These are phyloP conservation scores for Ilex paraguariensis DNA, from an alignment of 305 asterid genomes.

Conservation along the genomic window DNA sequence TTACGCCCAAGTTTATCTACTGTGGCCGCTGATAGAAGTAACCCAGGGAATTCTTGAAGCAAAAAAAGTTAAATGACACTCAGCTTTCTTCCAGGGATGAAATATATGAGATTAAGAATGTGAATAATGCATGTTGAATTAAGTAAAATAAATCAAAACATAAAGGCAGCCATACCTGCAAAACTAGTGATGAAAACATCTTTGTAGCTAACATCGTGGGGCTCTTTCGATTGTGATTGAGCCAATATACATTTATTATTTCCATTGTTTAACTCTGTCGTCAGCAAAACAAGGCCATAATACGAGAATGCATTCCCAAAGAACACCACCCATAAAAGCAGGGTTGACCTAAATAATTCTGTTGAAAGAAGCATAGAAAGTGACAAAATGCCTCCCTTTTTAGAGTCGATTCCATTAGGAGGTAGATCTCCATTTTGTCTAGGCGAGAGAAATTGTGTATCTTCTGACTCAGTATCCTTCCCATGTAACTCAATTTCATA, in stretches of 20 bases:
- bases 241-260: constrained; percentile 29
- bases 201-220: constrained; percentile 42
- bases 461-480: constrained; percentile 32
- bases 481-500: constrained; percentile 36
- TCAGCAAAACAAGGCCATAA: constrained; percentile 69
- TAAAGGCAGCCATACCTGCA: constrained; percentile 44
- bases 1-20: constrained; percentile 60
- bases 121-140: background rate
- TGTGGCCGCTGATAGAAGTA: constrained; percentile 48
- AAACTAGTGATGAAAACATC: constrained; percentile 64
- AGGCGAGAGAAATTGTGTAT: constrained; percentile 35
- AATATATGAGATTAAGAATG: background rate
- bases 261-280: constrained; percentile 53
- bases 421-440: constrained; percentile 14
- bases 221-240: constrained; percentile 19
- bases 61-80: constrained; percentile 19
- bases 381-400: constrained; percentile 39
- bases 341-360: constrained; percentile 51
- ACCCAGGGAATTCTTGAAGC: constrained; percentile 50
- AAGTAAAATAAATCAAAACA: background rate
- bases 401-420: constrained; percentile 19
- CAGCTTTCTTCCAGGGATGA: constrained; percentile 12
- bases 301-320: constrained; percentile 72
- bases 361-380: constrained; percentile 51
- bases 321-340: constrained; percentile 62